Percentiles rank a stretch among this genome's conserved stretches.
Evolutionary conservation across 164 flowering plant genomes (phyloP).

Genomic region (Umbellularia californica): DNA sequence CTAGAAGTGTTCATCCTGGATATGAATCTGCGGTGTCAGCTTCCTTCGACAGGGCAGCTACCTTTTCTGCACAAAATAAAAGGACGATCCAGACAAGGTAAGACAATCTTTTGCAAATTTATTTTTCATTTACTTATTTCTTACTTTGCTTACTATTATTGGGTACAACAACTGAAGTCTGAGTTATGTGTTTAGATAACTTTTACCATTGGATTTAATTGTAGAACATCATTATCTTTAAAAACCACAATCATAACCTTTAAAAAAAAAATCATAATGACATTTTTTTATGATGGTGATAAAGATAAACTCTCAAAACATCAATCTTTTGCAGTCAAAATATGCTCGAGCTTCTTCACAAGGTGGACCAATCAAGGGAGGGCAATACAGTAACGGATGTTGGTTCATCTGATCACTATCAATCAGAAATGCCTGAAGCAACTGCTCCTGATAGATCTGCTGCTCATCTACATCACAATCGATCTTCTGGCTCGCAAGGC

Average conservation of each 20-base stretch:
- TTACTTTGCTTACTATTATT: not conserved
- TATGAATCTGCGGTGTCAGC: conserved; percentile 22
- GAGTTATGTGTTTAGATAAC: not conserved
- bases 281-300: not conserved
- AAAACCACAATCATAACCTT: not conserved
- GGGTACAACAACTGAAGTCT: not conserved
- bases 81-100: conserved; percentile 46
- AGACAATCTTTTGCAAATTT: not conserved
- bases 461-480: conserved; percentile 42
- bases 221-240: not conserved
- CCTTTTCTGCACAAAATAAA: conserved; percentile 25
- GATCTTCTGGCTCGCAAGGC: conserved; percentile 54
- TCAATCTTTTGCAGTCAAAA: conserved; percentile 51
- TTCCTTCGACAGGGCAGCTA: conserved; percentile 37
- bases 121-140: not conserved
- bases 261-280: no score
- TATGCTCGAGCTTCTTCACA: conserved; percentile 88
- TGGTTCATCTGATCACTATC: conserved; percentile 40
- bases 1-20: conserved; percentile 32
- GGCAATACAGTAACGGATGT: conserved; percentile 17
- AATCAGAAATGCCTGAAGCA: conserved; percentile 34
- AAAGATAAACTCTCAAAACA: not conserved
- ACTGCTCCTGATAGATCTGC: conserved; percentile 28
- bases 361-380: conserved; percentile 73
- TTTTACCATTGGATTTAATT: not conserved